Evolutionary conservation across 208 protist genomes (phyloP).

Genomic region (Leishmania lainsoni): DNA sequence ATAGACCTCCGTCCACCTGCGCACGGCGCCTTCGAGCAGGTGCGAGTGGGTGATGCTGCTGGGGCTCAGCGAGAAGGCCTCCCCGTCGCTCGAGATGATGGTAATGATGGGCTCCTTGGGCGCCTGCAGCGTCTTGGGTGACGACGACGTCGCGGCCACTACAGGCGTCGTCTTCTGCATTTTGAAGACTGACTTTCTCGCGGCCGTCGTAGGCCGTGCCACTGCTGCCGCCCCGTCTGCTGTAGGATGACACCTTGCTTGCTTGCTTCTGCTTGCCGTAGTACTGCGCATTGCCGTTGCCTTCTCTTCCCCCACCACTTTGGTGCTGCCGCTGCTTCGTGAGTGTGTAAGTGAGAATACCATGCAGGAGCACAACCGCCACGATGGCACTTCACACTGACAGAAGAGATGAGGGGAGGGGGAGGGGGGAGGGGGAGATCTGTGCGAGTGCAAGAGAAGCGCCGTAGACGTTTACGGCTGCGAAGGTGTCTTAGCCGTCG

Average conservation of each 20-base stretch:
- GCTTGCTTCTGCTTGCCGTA: neutral
- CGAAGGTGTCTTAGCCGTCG: too few relatives aligned
- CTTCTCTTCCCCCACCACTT: neutral
- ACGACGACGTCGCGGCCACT: neutral
- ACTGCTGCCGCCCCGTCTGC: neutral
- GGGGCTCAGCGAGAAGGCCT: constrained; percentile 43
- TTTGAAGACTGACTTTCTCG: neutral
- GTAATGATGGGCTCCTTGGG: constrained; percentile 40
- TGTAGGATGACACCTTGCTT: neutral
- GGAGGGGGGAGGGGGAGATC: too few relatives aligned
- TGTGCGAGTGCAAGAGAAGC: too few relatives aligned
- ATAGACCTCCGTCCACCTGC: constrained; percentile 51
- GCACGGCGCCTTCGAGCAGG: constrained; percentile 51
- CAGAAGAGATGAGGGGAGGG: neutral
- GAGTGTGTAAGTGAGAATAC: neutral
- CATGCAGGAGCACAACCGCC: neutral
- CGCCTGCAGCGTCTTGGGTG: neutral
- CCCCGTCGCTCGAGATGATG: constrained; percentile 68
- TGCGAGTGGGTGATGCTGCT: constrained; percentile 47
- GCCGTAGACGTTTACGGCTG: too few relatives aligned
- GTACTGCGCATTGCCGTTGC: neutral
- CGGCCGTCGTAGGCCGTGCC: neutral
- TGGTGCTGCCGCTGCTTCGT: neutral
- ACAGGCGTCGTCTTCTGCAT: neutral
- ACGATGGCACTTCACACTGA: neutral